phyloP scores from a whole-genome alignment of 768 basidiomycete species.

The Lactifluus echinatus region DNA sequence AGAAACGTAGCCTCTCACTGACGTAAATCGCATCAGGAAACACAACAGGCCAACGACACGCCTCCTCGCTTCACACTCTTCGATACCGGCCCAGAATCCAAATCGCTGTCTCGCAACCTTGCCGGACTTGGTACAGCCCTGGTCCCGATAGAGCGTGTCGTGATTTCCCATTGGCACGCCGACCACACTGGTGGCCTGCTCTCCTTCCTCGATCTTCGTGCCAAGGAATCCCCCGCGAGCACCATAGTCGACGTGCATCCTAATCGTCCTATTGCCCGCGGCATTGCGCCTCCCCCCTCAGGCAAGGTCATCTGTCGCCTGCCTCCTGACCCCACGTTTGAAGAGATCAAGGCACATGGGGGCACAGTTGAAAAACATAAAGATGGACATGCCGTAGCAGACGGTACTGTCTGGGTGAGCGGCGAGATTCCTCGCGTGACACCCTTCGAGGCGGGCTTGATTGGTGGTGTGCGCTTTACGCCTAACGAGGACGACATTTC shows the following conservation, averaged over 20 bases:
- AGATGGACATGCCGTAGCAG: constrained; percentile 59
- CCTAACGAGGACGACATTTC: constrained; percentile 36
- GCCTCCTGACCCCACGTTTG: constrained; percentile 64
- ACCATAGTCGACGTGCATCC: constrained; percentile 72
- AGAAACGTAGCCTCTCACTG: not conserved
- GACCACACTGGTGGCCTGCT: constrained; percentile 55
- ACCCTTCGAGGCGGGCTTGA: constrained; percentile 57
- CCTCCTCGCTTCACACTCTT: constrained; percentile 54
- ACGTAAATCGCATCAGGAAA: constrained; percentile 38
- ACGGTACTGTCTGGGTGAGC: constrained; percentile 62
- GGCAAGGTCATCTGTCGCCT: constrained; percentile 52
- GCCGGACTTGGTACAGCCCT: constrained; percentile 48
- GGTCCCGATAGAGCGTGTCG: constrained; percentile 46
- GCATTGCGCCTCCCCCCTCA: constrained; percentile 56
- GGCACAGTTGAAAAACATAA: constrained; percentile 47
- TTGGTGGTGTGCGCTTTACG: constrained; percentile 58
- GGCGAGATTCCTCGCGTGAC: constrained; percentile 72
- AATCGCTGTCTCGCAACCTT: constrained; percentile 65
- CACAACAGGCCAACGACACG: constrained; percentile 36
- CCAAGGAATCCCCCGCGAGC: constrained; percentile 16
- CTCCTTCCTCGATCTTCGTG: constrained; percentile 47
- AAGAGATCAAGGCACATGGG: constrained; percentile 46
- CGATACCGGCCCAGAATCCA: constrained; percentile 77
- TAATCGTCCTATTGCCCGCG: constrained; percentile 60
- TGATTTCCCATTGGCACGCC: constrained; percentile 48